phyloP scores from a whole-genome alignment of 805 yeast genomes.

The Hanseniaspora meyeri region DNA sequence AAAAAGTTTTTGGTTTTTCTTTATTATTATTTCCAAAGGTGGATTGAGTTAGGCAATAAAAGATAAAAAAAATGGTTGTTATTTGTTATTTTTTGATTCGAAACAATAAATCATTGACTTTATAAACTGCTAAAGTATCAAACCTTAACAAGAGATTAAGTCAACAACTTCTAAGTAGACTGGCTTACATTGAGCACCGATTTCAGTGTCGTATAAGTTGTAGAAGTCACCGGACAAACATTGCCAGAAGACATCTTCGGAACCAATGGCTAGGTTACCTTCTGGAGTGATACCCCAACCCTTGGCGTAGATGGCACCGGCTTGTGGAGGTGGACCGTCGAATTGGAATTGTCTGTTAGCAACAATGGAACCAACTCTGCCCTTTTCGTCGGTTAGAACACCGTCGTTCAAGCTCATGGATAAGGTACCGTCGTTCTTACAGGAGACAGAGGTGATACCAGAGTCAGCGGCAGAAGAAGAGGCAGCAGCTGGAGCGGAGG shows the following conservation, averaged over 20 bases:
- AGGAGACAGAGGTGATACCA: slow-evolving; percentile 24
- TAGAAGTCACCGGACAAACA: slow-evolving; percentile 56
- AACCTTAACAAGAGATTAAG: slow-evolving; percentile 29
- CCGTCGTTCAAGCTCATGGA: slow-evolving; percentile 38
- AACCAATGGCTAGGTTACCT: slow-evolving; percentile 48
- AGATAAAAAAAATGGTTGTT: too few relatives aligned
- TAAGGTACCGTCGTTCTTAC: slow-evolving; percentile 36
- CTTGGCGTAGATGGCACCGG: slow-evolving; percentile 47
- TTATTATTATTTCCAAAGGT: too few relatives aligned
- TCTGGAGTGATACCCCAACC: slow-evolving; percentile 45
- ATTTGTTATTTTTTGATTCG: too few relatives aligned
- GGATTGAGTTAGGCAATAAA: too few relatives aligned
- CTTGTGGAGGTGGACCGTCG: slow-evolving; percentile 67
- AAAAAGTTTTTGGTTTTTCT: background rate
- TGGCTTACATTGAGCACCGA: slow-evolving; percentile 45
- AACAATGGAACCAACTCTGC: slow-evolving; percentile 57
- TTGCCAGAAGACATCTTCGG: slow-evolving; percentile 45
- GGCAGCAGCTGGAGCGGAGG: slow-evolving; percentile 17
- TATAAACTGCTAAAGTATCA: too few relatives aligned
- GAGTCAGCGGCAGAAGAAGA: slow-evolving; percentile 19
- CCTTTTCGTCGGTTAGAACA: slow-evolving; percentile 39
- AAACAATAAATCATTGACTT: too few relatives aligned
- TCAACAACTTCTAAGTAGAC: slow-evolving; percentile 42
- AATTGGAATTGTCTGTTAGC: slow-evolving; percentile 65
- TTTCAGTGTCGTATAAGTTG: slow-evolving; percentile 48